phyloP scores from a whole-genome alignment of 306 rosid genomes.

The Pachyrhizus erosus region DNA sequence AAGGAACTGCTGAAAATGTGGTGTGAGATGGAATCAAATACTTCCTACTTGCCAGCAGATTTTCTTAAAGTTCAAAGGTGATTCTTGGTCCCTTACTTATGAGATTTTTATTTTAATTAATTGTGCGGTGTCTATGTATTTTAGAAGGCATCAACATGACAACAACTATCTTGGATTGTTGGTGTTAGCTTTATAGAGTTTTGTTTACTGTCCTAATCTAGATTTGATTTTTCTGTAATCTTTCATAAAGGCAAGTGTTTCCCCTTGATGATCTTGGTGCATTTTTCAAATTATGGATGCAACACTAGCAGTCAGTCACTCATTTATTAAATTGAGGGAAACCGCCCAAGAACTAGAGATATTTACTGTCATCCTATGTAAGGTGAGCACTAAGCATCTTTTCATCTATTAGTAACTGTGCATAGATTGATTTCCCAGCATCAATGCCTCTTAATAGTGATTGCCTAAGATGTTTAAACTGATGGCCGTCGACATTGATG shows the following conservation, averaged over 20 bases:
- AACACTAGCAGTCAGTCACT: neutral
- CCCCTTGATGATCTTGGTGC: slow-evolving; percentile 70
- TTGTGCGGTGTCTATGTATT: neutral
- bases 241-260: slow-evolving; percentile 61
- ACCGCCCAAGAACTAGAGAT: slow-evolving; percentile 54
- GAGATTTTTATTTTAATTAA: neutral
- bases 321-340: slow-evolving; percentile 52
- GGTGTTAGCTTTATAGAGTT: neutral
- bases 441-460: neutral
- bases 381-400: slow-evolving; percentile 53
- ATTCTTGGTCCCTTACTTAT: slow-evolving; percentile 27
- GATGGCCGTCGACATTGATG: neutral
- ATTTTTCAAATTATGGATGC: slow-evolving; percentile 61
- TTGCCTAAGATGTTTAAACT: neutral
- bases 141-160: slow-evolving; percentile 21
- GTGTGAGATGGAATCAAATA: slow-evolving; percentile 53
- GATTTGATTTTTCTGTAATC: slow-evolving; percentile 7
- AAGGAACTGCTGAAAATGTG: slow-evolving; percentile 65
- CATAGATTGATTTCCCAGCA: slow-evolving; percentile 2
- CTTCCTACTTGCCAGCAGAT: slow-evolving; percentile 43
- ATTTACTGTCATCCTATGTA: slow-evolving; percentile 57
- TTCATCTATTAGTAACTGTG: slow-evolving; percentile 24
- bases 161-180: slow-evolving; percentile 12
- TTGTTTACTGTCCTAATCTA: slow-evolving; percentile 20
- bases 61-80: slow-evolving; percentile 65